Percentiles rank a stretch among this genome's conserved stretches.
phyloP scores from a whole-genome alignment of 2,329 filamentous ascomycete genomes.

The Dothiorella sarmentorum region DNA sequence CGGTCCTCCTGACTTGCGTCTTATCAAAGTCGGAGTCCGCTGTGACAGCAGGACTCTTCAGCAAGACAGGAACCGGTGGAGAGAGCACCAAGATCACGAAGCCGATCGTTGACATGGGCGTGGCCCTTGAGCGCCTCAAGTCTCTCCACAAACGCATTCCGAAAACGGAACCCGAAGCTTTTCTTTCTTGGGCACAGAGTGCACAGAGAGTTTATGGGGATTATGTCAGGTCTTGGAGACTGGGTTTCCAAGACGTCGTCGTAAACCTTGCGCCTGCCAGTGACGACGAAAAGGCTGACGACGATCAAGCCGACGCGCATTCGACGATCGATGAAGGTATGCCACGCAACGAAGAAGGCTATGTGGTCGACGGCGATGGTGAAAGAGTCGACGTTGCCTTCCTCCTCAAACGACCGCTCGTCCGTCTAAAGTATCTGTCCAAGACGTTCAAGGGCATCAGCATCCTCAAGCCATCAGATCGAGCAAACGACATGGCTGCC shows the following conservation, averaged over 20 bases:
- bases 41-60: constrained; percentile 65
- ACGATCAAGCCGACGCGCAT: constrained; percentile 48
- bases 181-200: constrained; percentile 78
- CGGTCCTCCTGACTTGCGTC: constrained; percentile 82
- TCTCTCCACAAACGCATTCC: constrained; percentile 78
- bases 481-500: constrained; percentile 57
- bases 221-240: constrained; percentile 83
- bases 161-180: constrained; percentile 63
- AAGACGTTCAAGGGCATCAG: constrained; percentile 73
- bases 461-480: constrained; percentile 51
- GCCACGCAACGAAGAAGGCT: constrained; percentile 57
- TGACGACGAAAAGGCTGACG: constrained; percentile 45
- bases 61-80: constrained; percentile 33
- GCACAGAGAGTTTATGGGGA: constrained; percentile 76
- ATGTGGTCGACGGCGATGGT: constrained; percentile 67
- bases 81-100: constrained; percentile 63
- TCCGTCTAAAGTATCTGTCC: constrained; percentile 81
- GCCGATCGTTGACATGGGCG: constrained; percentile 90
- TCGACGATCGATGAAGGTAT: constrained; percentile 53
- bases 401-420: constrained; percentile 81
- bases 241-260: constrained; percentile 91
- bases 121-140: constrained; percentile 80
- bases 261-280: constrained; percentile 83
- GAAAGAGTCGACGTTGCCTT: constrained; percentile 93
- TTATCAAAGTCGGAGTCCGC: constrained; percentile 67